A percentile compares a stretch with the other conserved stretches of the same genome.
Conservation (phyloP, 163 green algal species). For the Coccomyxa subellipsoidea region DNA sequence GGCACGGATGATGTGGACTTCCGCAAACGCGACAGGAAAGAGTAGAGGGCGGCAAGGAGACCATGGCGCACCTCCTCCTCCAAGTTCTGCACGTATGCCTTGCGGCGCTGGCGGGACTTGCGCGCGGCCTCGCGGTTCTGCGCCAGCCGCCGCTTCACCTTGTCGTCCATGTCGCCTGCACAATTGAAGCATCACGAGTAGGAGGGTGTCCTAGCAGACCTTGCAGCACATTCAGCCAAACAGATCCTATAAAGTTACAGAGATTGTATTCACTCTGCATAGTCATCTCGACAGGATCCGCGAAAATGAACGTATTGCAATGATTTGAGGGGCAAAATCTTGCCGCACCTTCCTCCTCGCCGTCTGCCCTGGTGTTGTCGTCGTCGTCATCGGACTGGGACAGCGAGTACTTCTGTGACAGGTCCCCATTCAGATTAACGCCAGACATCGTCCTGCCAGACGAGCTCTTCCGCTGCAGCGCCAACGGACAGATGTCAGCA, state of each 20-base stretch:
- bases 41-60: background rate
- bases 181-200: background rate
- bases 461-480: background rate
- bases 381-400: background rate
- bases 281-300: background rate
- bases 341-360: background rate
- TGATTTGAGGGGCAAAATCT: background rate
- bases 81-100: slow-evolving; percentile 22
- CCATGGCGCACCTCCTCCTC: slow-evolving; percentile 17
- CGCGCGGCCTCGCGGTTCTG: slow-evolving; percentile 26
- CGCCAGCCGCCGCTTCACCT: slow-evolving; percentile 19
- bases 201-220: background rate
- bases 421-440: background rate
- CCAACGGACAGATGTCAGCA: background rate
- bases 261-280: background rate
- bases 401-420: background rate
- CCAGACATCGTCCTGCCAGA: background rate
- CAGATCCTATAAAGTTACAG: too few relatives aligned
- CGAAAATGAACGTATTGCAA: background rate
- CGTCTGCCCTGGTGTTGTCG: background rate
- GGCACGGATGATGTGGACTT: too few relatives aligned
- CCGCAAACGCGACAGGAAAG: background rate
- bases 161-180: slow-evolving; percentile 2
- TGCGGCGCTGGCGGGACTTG: slow-evolving; percentile 26
- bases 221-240: background rate